Conservation (phyloP, 176 grass and related monocot genomes). For the Eragrostis curvula region DNA sequence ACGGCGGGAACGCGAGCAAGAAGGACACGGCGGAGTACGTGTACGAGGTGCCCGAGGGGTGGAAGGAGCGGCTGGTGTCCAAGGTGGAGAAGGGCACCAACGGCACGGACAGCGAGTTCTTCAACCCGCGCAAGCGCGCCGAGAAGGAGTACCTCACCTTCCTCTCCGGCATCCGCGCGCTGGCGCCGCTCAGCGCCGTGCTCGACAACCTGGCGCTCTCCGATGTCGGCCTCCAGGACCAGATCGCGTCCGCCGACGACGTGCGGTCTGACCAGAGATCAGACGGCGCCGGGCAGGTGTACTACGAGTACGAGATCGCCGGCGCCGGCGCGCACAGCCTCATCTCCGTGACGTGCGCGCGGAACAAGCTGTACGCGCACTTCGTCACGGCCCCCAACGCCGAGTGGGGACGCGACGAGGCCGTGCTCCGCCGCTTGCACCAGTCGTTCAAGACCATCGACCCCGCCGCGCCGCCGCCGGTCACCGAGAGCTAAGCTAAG, state of each 20-base stretch:
- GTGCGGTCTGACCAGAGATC: constrained; percentile 56
- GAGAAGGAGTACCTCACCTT: constrained; percentile 92
- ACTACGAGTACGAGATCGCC: constrained; percentile 91
- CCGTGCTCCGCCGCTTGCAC: constrained; percentile 75
- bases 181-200: constrained; percentile 82
- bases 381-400: constrained; percentile 83
- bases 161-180: constrained; percentile 69
- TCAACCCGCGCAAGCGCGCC: constrained; percentile 86
- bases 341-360: constrained; percentile 83
- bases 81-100: constrained; percentile 99
- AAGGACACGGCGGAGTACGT: constrained; percentile 90
- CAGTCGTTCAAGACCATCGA: constrained; percentile 86
- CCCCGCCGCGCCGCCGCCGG: constrained; percentile 3
- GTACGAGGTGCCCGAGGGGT: constrained; percentile 79
- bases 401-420: constrained; percentile 80
- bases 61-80: constrained; percentile 94
- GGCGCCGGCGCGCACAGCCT: constrained; percentile 82
- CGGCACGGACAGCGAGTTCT: constrained; percentile 97
- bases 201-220: constrained; percentile 91
- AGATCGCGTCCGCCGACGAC: constrained; percentile 75
- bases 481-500: constrained; percentile 21
- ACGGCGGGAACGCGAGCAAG: constrained; percentile 94
- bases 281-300: constrained; percentile 69
- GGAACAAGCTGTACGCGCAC: constrained; percentile 92
- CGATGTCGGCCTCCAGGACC: constrained; percentile 86